Base-by-base conservation (phyloP, 2,329 filamentous ascomycete species). In the Furcasterigmium furcatum region DNA sequence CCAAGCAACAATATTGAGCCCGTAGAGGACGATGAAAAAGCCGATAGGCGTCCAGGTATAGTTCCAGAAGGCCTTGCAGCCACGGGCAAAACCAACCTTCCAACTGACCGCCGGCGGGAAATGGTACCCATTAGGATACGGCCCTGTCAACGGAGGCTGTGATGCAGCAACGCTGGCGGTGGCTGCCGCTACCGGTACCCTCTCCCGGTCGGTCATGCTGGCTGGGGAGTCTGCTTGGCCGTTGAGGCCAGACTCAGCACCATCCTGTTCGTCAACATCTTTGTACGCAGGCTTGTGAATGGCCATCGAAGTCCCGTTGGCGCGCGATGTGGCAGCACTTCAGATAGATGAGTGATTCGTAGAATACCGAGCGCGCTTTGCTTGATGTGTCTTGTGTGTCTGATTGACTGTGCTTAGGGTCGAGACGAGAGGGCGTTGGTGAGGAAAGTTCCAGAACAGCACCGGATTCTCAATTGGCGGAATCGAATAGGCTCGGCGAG, bases 1-100 rank as follows among this genome's bases (percentile, higher is more conserved):
- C 90, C 90, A 95, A 1, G 87, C 91, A 9, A 95, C 80, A 18
- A 95, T 79, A 52, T 92, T 91, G 46, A 94, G 76, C 12, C 85
- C 82, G 64, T 95, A 95, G 6, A 95, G 63, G 3, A 84, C 87
- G 34, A 92, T 79, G 44, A 88, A 70, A 60, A 94, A 90, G 3
- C 90, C 89, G 45, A 87, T 65, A 0, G 86, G 86, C 0, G 88
- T 95, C 30, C 79, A 70, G 55, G 87, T 80, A 70, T 89, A 95
- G 43, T 80, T 77, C 80, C 82, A 85, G 58, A 87, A 88, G 0
- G 79, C 76, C 22, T 74, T 68, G 12, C 83, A 58, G 2, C 77
- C 80, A 43, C 82, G 79, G 18, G 63, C 68, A 2, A 80, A 78
- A 2, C 82, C 77, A 46, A 82, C 77, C 29, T 69, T 74, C 70